phyloP scores from a whole-genome alignment of 2,329 filamentous ascomycete species.

The Chaetomiaceae sp. region DNA sequence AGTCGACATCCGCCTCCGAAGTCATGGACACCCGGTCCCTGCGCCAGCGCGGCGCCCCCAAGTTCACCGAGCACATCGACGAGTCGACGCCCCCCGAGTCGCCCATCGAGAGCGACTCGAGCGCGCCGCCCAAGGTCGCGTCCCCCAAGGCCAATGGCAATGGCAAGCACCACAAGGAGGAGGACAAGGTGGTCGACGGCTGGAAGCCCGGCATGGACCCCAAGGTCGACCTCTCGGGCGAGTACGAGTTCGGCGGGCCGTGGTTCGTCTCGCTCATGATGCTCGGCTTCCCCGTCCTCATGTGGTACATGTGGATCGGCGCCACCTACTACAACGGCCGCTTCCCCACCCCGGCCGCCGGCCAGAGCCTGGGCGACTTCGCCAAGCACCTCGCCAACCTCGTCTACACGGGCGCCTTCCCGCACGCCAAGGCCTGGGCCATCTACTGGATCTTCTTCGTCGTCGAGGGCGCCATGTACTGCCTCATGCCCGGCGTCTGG shows the following conservation, averaged over 20 bases:
- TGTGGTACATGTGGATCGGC: conserved; percentile 99
- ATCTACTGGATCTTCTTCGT: conserved; percentile 95
- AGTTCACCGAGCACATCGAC: conserved; percentile 47
- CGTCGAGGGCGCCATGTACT: conserved; percentile 78
- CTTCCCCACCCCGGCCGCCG: conserved; percentile 62
- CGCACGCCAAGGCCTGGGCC: conserved; percentile 73
- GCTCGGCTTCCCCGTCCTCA: conserved; percentile 85
- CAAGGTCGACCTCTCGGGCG: conserved; percentile 58
- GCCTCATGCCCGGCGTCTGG: conserved; percentile 80
- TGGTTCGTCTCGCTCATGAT: conserved; percentile 79
- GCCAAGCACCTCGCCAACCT: conserved; percentile 63
- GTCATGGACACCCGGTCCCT: conserved; percentile 32
- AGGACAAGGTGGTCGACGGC: conserved; percentile 45
- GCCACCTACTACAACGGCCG: conserved; percentile 87
- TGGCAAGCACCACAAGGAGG: conserved; percentile 6
- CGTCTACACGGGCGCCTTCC: conserved; percentile 80
- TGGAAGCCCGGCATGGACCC: conserved; percentile 57
- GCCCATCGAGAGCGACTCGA: conserved; percentile 24
- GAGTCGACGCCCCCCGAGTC: conserved; percentile 32
- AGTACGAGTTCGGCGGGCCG: conserved; percentile 83
- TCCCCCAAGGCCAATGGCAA: conserved; percentile 33
- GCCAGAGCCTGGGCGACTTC: conserved; percentile 68
- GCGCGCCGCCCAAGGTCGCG: conserved; percentile 11
- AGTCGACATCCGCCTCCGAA: conserved; percentile 46
- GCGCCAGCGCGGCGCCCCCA: conserved; percentile 44